phyloP scores from a whole-genome alignment of 2,329 filamentous ascomycete species.

The Diplodia mutila region DNA sequence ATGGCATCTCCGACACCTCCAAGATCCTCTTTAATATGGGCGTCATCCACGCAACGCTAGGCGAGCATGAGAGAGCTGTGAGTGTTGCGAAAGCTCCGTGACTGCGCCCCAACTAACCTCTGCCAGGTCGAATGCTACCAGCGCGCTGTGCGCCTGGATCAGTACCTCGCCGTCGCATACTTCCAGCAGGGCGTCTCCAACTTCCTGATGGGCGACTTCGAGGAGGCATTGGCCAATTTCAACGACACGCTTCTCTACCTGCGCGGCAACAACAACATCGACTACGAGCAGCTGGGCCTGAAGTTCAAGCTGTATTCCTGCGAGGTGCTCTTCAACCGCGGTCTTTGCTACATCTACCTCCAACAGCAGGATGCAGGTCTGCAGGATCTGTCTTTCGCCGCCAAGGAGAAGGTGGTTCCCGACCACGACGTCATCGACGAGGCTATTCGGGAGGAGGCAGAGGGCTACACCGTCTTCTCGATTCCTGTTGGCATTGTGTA shows the following conservation, averaged over 20 bases:
- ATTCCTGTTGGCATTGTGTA: conserved; percentile 96
- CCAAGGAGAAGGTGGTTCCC: conserved; percentile 93
- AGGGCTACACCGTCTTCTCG: conserved; percentile 98
- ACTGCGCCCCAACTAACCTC: conserved; percentile 28
- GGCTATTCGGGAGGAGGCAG: conserved; percentile 88
- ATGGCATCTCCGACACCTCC: conserved; percentile 88
- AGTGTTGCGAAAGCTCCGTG: conserved; percentile 41
- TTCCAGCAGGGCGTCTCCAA: conserved; percentile 99
- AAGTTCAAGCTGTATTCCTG: conserved; percentile 97
- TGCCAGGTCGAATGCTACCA: conserved; percentile 90
- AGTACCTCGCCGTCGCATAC: conserved; percentile 95
- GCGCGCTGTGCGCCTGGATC: conserved; percentile 84
- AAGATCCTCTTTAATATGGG: conserved; percentile 99
- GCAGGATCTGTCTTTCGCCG: conserved; percentile 86
- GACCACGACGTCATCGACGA: conserved; percentile 99
- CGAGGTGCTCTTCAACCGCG: conserved; percentile 96
- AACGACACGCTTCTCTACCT: conserved; percentile 96
- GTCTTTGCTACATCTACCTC: conserved; percentile 95
- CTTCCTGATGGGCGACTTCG: conserved; percentile 94
- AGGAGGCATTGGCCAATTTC: conserved; percentile 96
- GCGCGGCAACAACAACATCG: conserved; percentile 93
- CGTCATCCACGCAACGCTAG: conserved; percentile 94
- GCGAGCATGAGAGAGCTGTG: conserved; percentile 94
- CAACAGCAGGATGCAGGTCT: conserved; percentile 89
- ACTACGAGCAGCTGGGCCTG: conserved; percentile 93